Evolutionary conservation across 257 asterid genomes (phyloP).

Genomic region (Verbena officinalis): DNA sequence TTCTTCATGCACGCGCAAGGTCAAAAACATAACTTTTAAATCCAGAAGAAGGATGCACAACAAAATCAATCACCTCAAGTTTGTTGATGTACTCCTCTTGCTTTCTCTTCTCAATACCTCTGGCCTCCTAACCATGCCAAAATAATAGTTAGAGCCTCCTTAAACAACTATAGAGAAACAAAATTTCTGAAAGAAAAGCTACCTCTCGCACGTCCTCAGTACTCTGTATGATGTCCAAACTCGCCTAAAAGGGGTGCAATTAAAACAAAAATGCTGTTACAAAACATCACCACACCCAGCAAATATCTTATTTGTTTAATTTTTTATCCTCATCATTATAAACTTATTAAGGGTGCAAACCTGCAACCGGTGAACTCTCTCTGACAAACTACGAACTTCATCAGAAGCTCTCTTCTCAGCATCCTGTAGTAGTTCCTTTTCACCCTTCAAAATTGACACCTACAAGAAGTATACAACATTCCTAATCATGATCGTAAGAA

Average conservation of each 20-base stretch:
- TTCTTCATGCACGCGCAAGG: background rate
- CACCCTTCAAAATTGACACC: constrained; percentile 75
- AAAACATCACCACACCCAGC: background rate
- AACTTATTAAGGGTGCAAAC: constrained; percentile 28
- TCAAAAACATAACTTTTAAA: constrained; percentile 9
- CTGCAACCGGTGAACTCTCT: constrained; percentile 89
- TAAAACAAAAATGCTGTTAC: constrained; percentile 8
- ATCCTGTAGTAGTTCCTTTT: constrained; percentile 67
- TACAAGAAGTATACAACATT: constrained; percentile 22
- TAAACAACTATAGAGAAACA: constrained; percentile 7
- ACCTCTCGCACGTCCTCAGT: constrained; percentile 91
- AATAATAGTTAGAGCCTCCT: constrained; percentile 16
- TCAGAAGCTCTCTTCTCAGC: constrained; percentile 95
- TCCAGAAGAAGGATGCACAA: constrained; percentile 12
- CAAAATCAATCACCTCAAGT: constrained; percentile 61
- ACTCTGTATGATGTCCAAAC: constrained; percentile 81
- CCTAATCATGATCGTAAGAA: constrained; percentile 4
- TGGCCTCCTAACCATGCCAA: constrained; percentile 66
- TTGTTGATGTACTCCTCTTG: constrained; percentile 67
- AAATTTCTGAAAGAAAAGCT: constrained; percentile 19
- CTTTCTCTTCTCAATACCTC: constrained; percentile 69
- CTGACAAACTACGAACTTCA: constrained; percentile 80
- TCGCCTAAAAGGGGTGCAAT: constrained; percentile 57
- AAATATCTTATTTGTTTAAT: constrained; percentile 1
- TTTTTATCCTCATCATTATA: constrained; percentile 4